Evolutionary conservation across 371 early-diverging fungal species (phyloP), one percentile per base, ranked within the genome.

Genomic region (Sporodiniella umbellata): DNA sequence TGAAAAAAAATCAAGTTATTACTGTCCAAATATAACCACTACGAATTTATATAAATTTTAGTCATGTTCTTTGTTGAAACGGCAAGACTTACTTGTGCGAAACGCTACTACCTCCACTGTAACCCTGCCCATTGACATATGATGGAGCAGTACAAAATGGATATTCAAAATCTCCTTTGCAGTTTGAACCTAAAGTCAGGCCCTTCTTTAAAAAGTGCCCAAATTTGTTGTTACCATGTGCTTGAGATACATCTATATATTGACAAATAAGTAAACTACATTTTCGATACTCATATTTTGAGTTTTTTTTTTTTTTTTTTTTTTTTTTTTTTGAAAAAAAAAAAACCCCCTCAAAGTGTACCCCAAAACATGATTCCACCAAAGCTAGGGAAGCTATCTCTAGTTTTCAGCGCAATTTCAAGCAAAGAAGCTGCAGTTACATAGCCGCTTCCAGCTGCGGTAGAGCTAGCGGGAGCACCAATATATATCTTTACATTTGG

Each of bases 331-430:
- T n/a, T n/a, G n/a, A n/a, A n/a, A n/a, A n/a, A n/a, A n/a, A n/a
- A n/a, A n/a, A n/a, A n/a, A n/a, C n/a, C n/a, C n/a, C n/a, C n/a
- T n/a, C n/a, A n/a, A 21, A n/a, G 31, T 10, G 56, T 66, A 72
- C 72, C 75, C 85, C 85, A 84, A 18, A 79, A 74, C 85, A 84
- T 84, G 10, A 83, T 67, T 38, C 85, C 85, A 19, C 85, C 85
- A 48, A 84, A 79, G 31, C 78, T 79, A 38, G 70, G 67, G 54
- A 70, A 69, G 19, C 30, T 43, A 14, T 56, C 33, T 11, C 60
- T 69, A 5, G 66, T 73, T 3, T 54, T 43, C 2, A 35, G 22
- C 0, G 64, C 62, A 53, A 73, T 68, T 2, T 56, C 43, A 10
- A 42, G 15, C n/a, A 68, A 51, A 31, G 54, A 62, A 33, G 43